Percentiles rank a stretch among this genome's conserved stretches.
Evolutionary conservation across 805 yeast genomes (phyloP).

Genomic region (Candida maltosa): DNA sequence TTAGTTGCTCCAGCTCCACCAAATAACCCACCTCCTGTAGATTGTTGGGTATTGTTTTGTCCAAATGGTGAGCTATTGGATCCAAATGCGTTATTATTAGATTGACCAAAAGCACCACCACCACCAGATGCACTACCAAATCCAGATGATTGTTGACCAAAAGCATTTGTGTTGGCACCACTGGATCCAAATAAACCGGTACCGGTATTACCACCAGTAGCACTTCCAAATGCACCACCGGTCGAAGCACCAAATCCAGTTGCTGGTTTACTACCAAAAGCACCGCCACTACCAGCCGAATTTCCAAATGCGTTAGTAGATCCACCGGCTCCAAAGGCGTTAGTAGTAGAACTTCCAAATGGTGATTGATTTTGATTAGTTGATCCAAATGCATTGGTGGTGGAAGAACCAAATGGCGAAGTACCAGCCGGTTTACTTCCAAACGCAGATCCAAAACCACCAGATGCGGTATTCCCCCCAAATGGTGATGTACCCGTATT

Average conservation of each 20-base stretch:
- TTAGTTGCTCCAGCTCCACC: constrained; percentile 20
- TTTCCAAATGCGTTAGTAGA: constrained; percentile 14
- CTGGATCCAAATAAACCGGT: constrained; percentile 14
- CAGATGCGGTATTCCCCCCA: constrained; percentile 1
- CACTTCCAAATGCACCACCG: constrained; percentile 15
- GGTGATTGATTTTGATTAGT: constrained; percentile 14
- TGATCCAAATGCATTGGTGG: constrained; percentile 10
- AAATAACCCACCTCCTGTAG: constrained; percentile 18
- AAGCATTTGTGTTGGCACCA: constrained; percentile 15
- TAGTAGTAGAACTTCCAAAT: constrained; percentile 5
- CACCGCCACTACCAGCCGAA: constrained; percentile 23
- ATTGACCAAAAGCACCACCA: constrained; percentile 37
- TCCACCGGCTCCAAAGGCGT: constrained; percentile 11
- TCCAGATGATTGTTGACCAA: constrained; percentile 14
- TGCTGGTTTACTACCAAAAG: constrained; percentile 28
- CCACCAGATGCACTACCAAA: constrained; percentile 7
- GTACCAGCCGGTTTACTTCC: constrained; percentile 13
- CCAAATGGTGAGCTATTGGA: constrained; percentile 26
- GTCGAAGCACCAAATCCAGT: constrained; percentile 13
- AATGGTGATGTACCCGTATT: constrained; percentile 13
- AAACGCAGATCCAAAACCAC: constrained; percentile 18
- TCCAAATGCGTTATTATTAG: constrained; percentile 16
- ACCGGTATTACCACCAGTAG: constrained; percentile 15
- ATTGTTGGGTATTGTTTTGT: constrained; percentile 8
- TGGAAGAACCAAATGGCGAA: constrained; percentile 35